Evolutionary conservation across 2,329 filamentous ascomycete species (phyloP).

Genomic region (Septoria linicola): DNA sequence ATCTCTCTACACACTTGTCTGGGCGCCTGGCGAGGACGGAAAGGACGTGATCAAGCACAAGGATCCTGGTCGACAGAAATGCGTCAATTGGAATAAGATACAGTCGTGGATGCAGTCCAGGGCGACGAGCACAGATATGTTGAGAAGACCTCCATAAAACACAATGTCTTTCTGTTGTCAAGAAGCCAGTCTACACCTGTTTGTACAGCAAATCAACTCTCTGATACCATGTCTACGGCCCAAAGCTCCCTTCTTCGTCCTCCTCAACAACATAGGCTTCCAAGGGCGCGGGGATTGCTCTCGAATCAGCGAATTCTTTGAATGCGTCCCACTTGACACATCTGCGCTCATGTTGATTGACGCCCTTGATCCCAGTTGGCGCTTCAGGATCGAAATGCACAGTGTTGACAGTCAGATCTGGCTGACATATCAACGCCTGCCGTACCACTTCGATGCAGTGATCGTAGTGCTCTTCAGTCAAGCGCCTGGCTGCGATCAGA

Average conservation of each 20-base stretch:
- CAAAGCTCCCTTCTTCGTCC: conserved; percentile 1
- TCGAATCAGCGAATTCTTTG: conserved; percentile 16
- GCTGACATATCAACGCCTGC: conserved; percentile 15
- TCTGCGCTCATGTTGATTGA: conserved; percentile 5
- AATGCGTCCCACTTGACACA: conserved; percentile 17
- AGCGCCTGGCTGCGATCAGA: conserved; percentile 1
- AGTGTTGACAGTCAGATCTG: conserved; percentile 17
- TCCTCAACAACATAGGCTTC: conserved; percentile 7
- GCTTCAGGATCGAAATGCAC: conserved; percentile 13
- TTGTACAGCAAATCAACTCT: too few relatives aligned
- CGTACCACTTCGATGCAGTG: conserved; percentile 19
- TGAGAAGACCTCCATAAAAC: neutral
- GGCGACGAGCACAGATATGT: conserved; percentile 11
- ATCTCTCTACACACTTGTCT: conserved; percentile 16
- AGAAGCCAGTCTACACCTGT: too few relatives aligned
- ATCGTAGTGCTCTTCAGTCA: conserved; percentile 15
- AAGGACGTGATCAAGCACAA: conserved; percentile 12
- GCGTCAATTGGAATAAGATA: conserved; percentile 18
- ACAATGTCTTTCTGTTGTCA: too few relatives aligned
- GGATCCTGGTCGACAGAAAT: conserved; percentile 12
- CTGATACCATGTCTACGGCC: neutral
- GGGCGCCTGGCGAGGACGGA: conserved; percentile 12
- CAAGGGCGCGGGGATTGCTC: conserved; percentile 7
- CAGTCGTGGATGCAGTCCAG: conserved; percentile 17
- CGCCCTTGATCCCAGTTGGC: conserved; percentile 10